A percentile compares a stretch with the other conserved stretches of the same genome.
Evolutionary conservation across 192 early-diverging fungal genomes (phyloP).

Genomic region (Phycomyces blakesleeanus): DNA sequence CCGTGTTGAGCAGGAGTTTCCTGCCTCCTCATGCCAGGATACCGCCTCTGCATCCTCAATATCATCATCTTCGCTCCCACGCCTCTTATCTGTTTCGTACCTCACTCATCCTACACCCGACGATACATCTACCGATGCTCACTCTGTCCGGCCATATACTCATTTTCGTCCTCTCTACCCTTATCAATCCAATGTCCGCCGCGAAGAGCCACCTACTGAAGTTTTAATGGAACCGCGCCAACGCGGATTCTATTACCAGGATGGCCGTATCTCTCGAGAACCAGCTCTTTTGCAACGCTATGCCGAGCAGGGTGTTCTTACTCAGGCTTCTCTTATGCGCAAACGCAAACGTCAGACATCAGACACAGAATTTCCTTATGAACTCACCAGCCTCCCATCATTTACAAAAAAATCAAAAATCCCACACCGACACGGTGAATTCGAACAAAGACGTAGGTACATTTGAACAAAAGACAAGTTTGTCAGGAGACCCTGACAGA

Average conservation of each 20-base stretch:
- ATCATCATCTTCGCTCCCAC: slow-evolving; percentile 2
- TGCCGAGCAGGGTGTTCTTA: slow-evolving; percentile 33
- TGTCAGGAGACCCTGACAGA: neutral
- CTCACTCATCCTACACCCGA: slow-evolving; percentile 2
- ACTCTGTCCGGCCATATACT: slow-evolving; percentile 11
- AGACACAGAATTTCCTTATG: slow-evolving; percentile 20
- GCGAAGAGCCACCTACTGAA: neutral
- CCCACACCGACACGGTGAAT: slow-evolving; percentile 40
- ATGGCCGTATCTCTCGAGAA: slow-evolving; percentile 30
- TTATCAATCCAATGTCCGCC: neutral
- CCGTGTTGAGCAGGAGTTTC: neutral
- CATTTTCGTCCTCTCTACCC: slow-evolving; percentile 11
- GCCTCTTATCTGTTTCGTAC: slow-evolving; percentile 14
- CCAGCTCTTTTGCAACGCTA: slow-evolving; percentile 26
- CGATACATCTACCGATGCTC: slow-evolving; percentile 2
- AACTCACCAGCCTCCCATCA: slow-evolving; percentile 11
- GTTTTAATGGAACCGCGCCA: slow-evolving; percentile 29
- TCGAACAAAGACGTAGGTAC: slow-evolving; percentile 36
- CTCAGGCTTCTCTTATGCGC: slow-evolving; percentile 29
- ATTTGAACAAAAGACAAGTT: neutral
- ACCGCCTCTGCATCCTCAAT: neutral
- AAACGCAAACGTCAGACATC: slow-evolving; percentile 27
- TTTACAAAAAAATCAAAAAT: slow-evolving; percentile 36
- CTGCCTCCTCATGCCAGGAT: neutral
- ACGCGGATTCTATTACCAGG: slow-evolving; percentile 35